Evolutionary conservation across 2,329 filamentous ascomycete species (phyloP).

Genomic region (Ophiostoma sp.): DNA sequence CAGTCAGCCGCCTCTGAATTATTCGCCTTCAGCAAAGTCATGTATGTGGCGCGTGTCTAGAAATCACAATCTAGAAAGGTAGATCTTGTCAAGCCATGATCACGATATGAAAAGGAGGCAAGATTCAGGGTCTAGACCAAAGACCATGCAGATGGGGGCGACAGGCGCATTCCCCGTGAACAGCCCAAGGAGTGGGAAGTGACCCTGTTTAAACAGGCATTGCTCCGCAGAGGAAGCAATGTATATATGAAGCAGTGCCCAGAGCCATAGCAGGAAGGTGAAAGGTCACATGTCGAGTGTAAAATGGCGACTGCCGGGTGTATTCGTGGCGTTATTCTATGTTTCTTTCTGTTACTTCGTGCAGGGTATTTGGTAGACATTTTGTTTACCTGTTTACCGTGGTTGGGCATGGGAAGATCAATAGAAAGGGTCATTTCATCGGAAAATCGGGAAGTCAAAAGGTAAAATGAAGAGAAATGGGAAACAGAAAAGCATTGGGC

Average conservation of each 20-base stretch:
- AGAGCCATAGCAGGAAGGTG: neutral
- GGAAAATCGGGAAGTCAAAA: conserved; percentile 10
- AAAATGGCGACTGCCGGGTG: neutral
- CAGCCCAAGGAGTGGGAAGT: too few relatives aligned
- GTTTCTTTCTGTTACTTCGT: neutral
- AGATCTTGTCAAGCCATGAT: neutral
- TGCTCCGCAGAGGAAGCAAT: neutral
- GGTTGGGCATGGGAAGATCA: neutral
- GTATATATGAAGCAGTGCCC: conserved; percentile 9
- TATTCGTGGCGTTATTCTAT: neutral
- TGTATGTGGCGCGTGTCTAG: too few relatives aligned
- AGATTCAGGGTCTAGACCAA: neutral
- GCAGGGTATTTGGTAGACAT: neutral
- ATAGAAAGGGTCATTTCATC: neutral
- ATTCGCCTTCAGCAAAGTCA: too few relatives aligned
- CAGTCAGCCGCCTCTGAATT: too few relatives aligned
- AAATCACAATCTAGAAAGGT: neutral
- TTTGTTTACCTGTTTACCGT: neutral
- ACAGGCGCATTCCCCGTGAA: neutral
- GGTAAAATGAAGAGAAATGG: neutral
- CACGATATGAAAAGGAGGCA: neutral
- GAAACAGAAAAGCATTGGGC: neutral
- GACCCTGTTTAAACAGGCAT: neutral
- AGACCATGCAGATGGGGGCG: neutral
- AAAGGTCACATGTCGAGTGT: conserved; percentile 14